Conservation (phyloP, 441 rosid genomes). For the Jatropha multifida region DNA sequence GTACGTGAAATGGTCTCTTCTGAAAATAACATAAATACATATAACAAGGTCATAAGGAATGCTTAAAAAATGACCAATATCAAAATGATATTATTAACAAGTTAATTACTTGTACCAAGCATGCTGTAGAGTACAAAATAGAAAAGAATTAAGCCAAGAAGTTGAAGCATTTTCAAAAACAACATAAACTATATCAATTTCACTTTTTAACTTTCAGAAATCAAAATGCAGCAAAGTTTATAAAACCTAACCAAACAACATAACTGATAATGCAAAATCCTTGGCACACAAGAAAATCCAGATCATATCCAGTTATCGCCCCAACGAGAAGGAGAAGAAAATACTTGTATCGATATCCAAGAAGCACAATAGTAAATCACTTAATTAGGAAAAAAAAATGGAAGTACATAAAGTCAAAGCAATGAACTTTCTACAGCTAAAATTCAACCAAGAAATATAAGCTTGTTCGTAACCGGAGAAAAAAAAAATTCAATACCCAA, state of each 20-base stretch:
- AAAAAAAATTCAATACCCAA: constrained; percentile 5
- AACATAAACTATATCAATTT: neutral
- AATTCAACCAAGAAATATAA: neutral
- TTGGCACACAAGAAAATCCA: neutral
- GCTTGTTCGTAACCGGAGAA: neutral
- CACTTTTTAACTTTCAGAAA: neutral
- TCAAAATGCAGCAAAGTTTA: neutral
- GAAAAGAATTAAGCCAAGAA: neutral
- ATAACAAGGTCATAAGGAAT: neutral
- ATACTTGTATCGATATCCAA: no score
- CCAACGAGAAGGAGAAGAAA: neutral
- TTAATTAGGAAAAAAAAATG: neutral
- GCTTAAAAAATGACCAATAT: constrained; percentile 4
- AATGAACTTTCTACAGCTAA: neutral
- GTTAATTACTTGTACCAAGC: neutral
- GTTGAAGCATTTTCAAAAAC: neutral
- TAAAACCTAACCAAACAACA: neutral
- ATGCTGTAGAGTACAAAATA: neutral
- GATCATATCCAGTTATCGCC: neutral
- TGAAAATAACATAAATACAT: constrained; percentile 27
- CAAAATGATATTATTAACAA: neutral
- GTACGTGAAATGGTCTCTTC: constrained; percentile 41
- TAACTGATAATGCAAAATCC: constrained; percentile 4
- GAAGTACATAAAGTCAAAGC: neutral
- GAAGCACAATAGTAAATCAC: neutral